phyloP scores from a whole-genome alignment of 1,284 basidiomycete genomes.

The Heterobasidion parviporum region DNA sequence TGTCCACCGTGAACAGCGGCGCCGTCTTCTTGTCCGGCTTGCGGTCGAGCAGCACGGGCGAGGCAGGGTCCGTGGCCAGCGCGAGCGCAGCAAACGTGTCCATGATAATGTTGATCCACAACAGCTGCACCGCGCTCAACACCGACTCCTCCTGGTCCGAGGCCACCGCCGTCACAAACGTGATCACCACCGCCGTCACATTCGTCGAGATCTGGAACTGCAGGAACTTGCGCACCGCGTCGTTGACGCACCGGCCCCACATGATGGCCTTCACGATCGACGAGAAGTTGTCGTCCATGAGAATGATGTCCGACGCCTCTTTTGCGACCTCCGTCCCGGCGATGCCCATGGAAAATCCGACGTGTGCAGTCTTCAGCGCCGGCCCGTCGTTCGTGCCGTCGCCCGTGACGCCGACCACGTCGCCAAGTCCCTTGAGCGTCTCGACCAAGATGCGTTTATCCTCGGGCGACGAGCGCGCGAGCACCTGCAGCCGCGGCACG shows the following conservation, averaged over 20 bases:
- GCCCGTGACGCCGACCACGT: slow-evolving; percentile 95
- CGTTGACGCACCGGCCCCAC: slow-evolving; percentile 99
- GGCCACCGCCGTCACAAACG: slow-evolving; percentile 85
- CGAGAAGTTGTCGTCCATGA: slow-evolving; percentile 97
- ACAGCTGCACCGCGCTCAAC: slow-evolving; percentile 88
- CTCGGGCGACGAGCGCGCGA: slow-evolving; percentile 94
- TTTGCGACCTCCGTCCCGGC: slow-evolving; percentile 98
- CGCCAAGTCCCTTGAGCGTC: slow-evolving; percentile 78
- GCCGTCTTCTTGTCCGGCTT: slow-evolving; percentile 86
- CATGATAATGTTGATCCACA: slow-evolving; percentile 98
- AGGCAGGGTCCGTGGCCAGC: slow-evolving; percentile 92
- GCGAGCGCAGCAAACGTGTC: slow-evolving; percentile 97
- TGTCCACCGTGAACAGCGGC: slow-evolving; percentile 84
- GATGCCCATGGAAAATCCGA: slow-evolving; percentile 98
- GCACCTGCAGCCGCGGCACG: slow-evolving; percentile 65
- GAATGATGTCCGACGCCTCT: slow-evolving; percentile 97
- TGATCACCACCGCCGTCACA: slow-evolving; percentile 92
- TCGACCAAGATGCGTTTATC: slow-evolving; percentile 95
- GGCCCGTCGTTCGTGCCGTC: slow-evolving; percentile 99
- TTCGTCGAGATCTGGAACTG: slow-evolving; percentile 98
- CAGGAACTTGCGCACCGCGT: slow-evolving; percentile 94
- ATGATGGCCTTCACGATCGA: slow-evolving; percentile 96
- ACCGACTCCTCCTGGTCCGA: slow-evolving; percentile 76
- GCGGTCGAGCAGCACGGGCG: slow-evolving; percentile 73
- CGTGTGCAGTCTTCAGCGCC: slow-evolving; percentile 89